phyloP scores from a whole-genome alignment of 345 rosid genomes.

The Salix viminalis region DNA sequence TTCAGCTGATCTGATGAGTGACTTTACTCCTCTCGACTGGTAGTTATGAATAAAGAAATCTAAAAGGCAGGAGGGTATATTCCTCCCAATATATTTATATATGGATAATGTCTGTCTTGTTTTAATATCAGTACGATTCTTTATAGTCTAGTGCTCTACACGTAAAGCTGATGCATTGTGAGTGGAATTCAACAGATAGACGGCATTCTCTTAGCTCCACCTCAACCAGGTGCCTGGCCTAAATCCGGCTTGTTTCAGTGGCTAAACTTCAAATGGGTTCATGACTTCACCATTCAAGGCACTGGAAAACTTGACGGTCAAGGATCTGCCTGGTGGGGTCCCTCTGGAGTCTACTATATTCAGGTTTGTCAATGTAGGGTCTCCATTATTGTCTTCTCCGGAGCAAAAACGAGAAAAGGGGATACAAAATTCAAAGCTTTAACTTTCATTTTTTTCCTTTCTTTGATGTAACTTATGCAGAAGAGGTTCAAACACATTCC shows the following conservation, averaged over 20 bases:
- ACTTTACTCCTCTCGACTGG: background rate
- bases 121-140: background rate
- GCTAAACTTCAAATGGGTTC: conserved; percentile 82
- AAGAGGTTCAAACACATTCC: conserved; percentile 45
- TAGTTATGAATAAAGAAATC: background rate
- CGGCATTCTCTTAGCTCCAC: conserved; percentile 68
- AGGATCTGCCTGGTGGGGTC: conserved; percentile 78
- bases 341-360: conserved; percentile 29
- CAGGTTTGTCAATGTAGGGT: conserved; percentile 32
- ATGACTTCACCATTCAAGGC: conserved; percentile 67
- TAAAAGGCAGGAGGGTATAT: conserved; percentile 8
- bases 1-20: conserved; percentile 1
- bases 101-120: background rate
- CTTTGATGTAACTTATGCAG: conserved; percentile 32
- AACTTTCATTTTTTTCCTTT: background rate
- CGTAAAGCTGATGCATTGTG: conserved; percentile 16
- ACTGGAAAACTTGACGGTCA: conserved; percentile 70
- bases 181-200: conserved; percentile 50
- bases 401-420: background rate
- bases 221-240: conserved; percentile 59
- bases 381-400: background rate
- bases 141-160: background rate
- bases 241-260: conserved; percentile 68
- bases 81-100: background rate
- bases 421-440: background rate